phyloP scores from a whole-genome alignment of 1,284 basidiomycete genomes.

The Apiotrichum domesticum region DNA sequence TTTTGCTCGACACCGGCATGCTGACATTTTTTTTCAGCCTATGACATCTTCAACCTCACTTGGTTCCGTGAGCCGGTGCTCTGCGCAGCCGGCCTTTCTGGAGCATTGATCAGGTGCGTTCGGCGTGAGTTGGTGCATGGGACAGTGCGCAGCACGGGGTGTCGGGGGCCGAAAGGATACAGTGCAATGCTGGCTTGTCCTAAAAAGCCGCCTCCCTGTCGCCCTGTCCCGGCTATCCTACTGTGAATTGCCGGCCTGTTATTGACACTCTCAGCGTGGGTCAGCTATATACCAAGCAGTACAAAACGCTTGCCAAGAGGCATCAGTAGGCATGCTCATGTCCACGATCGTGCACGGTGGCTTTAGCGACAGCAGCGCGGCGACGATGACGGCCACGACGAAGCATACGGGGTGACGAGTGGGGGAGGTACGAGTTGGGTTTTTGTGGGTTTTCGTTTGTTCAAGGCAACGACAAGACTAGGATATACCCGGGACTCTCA shows the following conservation, averaged over 20 bases:
- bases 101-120: constrained; percentile 37
- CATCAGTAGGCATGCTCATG: too few relatives aligned
- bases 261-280: constrained; percentile 4
- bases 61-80: constrained; percentile 40
- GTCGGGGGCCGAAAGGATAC: not conserved
- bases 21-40: constrained; percentile 22
- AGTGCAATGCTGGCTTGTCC: too few relatives aligned
- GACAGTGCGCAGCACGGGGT: not conserved
- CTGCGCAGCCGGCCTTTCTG: constrained; percentile 30
- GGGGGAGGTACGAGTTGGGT: too few relatives aligned
- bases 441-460: too few relatives aligned
- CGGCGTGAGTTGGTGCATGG: not conserved
- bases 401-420: too few relatives aligned
- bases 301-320: constrained; percentile 4
- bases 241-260: constrained; percentile 1
- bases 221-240: constrained; percentile 1
- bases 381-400: too few relatives aligned
- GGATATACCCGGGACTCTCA: too few relatives aligned
- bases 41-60: constrained; percentile 37
- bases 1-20: not conserved
- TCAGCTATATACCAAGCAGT: constrained; percentile 15
- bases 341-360: too few relatives aligned
- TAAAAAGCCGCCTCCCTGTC: too few relatives aligned
- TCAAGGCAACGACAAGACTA: too few relatives aligned
- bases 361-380: too few relatives aligned